phyloP scores from a whole-genome alignment of 2,329 filamentous ascomycete genomes.

The Colletotrichum destructivum region DNA sequence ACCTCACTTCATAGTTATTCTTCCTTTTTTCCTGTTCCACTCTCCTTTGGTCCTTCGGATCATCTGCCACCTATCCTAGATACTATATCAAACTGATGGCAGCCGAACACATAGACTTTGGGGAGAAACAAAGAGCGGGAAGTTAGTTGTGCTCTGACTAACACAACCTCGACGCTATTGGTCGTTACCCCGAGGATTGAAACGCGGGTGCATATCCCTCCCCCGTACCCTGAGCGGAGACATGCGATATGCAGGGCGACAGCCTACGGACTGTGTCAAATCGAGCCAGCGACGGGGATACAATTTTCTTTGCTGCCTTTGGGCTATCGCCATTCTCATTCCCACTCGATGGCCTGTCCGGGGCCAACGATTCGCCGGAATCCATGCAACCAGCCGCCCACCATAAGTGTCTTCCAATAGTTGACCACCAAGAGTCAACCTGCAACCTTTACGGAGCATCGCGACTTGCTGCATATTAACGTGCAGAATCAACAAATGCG shows the following conservation, averaged over 20 bases:
- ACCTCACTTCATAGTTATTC: no score
- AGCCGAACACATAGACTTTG: not conserved
- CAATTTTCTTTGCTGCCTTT: not conserved
- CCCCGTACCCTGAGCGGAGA: conserved; percentile 14
- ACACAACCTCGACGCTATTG: conserved; percentile 18
- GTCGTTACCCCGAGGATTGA: conserved; percentile 7
- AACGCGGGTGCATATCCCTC: conserved; percentile 23
- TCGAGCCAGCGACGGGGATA: conserved; percentile 9
- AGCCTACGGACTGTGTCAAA: conserved; percentile 22
- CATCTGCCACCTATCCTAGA: conserved; percentile 2
- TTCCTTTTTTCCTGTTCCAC: not conserved
- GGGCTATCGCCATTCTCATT: not conserved
- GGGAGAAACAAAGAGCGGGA: not conserved
- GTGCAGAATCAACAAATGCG: conserved; percentile 25
- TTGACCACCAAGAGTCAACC: not conserved
- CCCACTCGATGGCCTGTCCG: not conserved
- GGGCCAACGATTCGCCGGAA: conserved; percentile 8
- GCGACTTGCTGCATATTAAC: conserved; percentile 11
- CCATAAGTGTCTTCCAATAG: not conserved
- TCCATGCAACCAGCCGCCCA: conserved; percentile 15
- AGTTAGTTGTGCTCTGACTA: not conserved
- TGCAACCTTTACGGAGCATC: conserved; percentile 6
- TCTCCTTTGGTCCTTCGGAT: not conserved
- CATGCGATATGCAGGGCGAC: conserved; percentile 28
- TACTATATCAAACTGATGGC: conserved; percentile 29